Conservation (phyloP, 371 early-diverging fungal species). For the Synchytrium microbalum region DNA sequence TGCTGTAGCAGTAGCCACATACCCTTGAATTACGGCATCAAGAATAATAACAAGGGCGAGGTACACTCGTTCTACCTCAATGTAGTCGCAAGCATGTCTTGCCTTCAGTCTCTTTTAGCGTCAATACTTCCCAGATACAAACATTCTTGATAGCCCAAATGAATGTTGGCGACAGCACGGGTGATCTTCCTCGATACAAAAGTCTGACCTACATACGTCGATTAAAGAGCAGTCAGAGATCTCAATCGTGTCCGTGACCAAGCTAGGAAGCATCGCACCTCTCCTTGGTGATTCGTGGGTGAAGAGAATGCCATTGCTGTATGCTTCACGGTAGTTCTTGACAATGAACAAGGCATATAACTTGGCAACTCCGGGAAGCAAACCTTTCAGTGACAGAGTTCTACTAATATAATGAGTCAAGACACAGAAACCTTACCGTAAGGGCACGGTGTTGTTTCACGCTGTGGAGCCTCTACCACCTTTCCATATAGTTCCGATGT, state of each 20-base stretch:
- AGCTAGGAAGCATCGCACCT: constrained; percentile 15
- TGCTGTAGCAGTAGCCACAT: constrained; percentile 87
- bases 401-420: not conserved
- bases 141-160: constrained; percentile 60
- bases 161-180: constrained; percentile 71
- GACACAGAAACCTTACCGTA: constrained; percentile 43
- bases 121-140: constrained; percentile 75
- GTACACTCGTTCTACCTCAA: constrained; percentile 31
- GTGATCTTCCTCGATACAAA: constrained; percentile 82
- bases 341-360: constrained; percentile 76
- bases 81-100: constrained; percentile 72
- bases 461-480: constrained; percentile 71
- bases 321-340: constrained; percentile 77
- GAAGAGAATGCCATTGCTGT: constrained; percentile 78
- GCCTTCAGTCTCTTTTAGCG: constrained; percentile 80
- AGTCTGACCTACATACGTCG: constrained; percentile 49
- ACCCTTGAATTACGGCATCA: constrained; percentile 37
- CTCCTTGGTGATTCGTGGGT: constrained; percentile 81
- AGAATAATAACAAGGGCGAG: not conserved
- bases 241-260: not conserved
- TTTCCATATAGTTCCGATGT: constrained; percentile 78
- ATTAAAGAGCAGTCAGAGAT: not conserved
- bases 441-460: constrained; percentile 78
- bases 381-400: not conserved
- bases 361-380: constrained; percentile 52